Percentiles rank a stretch among this genome's conserved stretches.
These are phyloP conservation scores for Ascobolus immersus DNA, from an alignment of 495 filamentous ascomycete species.

Conservation along the genomic window DNA sequence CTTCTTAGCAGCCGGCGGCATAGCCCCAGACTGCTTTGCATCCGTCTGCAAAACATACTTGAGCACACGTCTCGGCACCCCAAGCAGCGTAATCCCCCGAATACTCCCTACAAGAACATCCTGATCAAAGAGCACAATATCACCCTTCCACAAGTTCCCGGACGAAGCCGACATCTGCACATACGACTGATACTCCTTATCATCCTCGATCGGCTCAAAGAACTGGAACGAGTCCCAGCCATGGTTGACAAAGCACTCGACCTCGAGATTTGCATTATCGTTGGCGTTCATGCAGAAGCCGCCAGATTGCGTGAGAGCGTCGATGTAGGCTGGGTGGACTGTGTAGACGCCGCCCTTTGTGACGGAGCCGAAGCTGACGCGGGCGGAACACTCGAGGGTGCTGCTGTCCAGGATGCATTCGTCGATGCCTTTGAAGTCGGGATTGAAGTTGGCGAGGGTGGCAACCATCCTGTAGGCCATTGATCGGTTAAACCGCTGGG, in stretches of 20 bases:
- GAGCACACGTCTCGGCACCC: too few species aligned
- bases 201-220: slow-evolving; percentile 32
- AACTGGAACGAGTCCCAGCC: slow-evolving; percentile 56
- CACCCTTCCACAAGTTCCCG: slow-evolving; percentile 18
- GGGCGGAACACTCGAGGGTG: slow-evolving; percentile 43
- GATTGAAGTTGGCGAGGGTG: slow-evolving; percentile 43
- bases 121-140: slow-evolving; percentile 20
- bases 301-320: slow-evolving; percentile 39
- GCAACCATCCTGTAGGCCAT: slow-evolving; percentile 54
- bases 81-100: neutral
- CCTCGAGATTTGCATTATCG: slow-evolving; percentile 41
- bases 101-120: slow-evolving; percentile 17
- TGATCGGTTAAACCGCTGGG: slow-evolving; percentile 37
- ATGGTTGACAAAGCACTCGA: slow-evolving; percentile 51
- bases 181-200: slow-evolving; percentile 45
- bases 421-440: slow-evolving; percentile 43
- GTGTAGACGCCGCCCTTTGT: slow-evolving; percentile 35
- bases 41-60: too few species aligned
- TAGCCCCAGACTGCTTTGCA: too few species aligned
- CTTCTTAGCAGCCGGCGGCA: too few species aligned
- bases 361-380: slow-evolving; percentile 36
- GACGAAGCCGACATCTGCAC: slow-evolving; percentile 30
- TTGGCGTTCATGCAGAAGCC: slow-evolving; percentile 65
- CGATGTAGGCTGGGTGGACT: slow-evolving; percentile 48
- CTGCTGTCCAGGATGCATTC: slow-evolving; percentile 52